phyloP scores from a whole-genome alignment of 2,329 filamentous ascomycete species.

The Aspergillus piperis region DNA sequence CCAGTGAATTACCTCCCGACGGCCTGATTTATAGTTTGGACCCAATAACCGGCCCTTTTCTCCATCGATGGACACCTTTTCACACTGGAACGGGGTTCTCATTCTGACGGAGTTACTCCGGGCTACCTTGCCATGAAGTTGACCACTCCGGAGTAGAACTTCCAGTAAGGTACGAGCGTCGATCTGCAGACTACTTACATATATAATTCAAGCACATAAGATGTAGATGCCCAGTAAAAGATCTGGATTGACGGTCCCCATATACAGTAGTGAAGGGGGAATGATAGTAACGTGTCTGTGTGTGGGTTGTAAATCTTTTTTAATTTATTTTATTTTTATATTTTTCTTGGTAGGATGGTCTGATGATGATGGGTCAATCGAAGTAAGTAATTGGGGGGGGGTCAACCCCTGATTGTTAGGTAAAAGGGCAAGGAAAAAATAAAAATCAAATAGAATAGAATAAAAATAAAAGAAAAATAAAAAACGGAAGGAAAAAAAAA shows the following conservation, averaged over 20 bases:
- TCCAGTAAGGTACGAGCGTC: neutral
- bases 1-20: neutral
- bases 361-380: slow-evolving; percentile 6
- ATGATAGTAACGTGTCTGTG: neutral
- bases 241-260: too few species aligned
- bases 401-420: slow-evolving; percentile 5
- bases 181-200: slow-evolving; percentile 1
- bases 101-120: slow-evolving; percentile 7
- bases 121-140: neutral
- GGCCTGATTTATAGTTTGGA: slow-evolving; percentile 6
- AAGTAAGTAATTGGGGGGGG: neutral
- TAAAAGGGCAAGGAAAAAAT: neutral
- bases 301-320: neutral
- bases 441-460: neutral
- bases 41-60: slow-evolving; percentile 1
- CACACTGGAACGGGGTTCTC: neutral
- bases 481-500: neutral
- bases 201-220: neutral
- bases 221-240: neutral
- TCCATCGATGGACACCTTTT: slow-evolving; percentile 3
- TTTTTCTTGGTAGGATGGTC: neutral
- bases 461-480: too few species aligned
- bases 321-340: too few species aligned
- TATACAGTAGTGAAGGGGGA: too few species aligned
- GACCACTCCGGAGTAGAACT: neutral